Base-by-base conservation (phyloP, 2,329 filamentous ascomycete species). In the Aureobasidium mangrovei region DNA sequence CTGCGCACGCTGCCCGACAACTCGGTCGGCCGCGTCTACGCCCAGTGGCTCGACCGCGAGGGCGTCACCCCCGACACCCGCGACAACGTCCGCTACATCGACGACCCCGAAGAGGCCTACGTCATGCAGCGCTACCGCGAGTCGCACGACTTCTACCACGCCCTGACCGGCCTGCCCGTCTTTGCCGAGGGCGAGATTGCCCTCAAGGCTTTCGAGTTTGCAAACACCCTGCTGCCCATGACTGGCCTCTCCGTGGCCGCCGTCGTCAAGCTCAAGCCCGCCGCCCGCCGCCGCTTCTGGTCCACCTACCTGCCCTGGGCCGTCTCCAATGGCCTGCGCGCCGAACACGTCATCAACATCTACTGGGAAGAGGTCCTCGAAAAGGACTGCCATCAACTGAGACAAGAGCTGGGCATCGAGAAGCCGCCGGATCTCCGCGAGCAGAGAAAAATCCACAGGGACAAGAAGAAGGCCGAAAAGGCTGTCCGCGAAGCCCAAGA, bases 61-160 rank as follows among this genome's bases (percentile, higher is more conserved):
- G 88, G 88, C 58, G 91, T 98, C 10, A 87, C 87, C 7, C 93
- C 93, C 1, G 93, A 98, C 69, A 95, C 91, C 5, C 83, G 93
- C 43, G 77, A 85, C 39, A 69, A 71, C 2, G 93, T 98, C 39
- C 82, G 87, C 51, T 97, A 95, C 73, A 90, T 98, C 58, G 91
- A 97, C 69, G 85, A 97, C 66, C 84, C 86, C 62, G 93, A 98
- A 72, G 95, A 91, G 68, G 93, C 93, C 35, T 98, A 97, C 73
- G 93, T 97, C 18, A 94, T 98, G 87, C 93, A 97, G 75, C 83
- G 93, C 53, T 98, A 98, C 71, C 84, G 93, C 58, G 93, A 98
- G 72, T 95, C 87, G 61, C 93, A 98, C 70, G 93, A 98, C 69
- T 96, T 98, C 71, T 96, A 94, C 73, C 93, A 98, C 70, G 91